Base-by-base conservation (phyloP, 345 rosid genomes). In the Eucalyptus sp. region DNA sequence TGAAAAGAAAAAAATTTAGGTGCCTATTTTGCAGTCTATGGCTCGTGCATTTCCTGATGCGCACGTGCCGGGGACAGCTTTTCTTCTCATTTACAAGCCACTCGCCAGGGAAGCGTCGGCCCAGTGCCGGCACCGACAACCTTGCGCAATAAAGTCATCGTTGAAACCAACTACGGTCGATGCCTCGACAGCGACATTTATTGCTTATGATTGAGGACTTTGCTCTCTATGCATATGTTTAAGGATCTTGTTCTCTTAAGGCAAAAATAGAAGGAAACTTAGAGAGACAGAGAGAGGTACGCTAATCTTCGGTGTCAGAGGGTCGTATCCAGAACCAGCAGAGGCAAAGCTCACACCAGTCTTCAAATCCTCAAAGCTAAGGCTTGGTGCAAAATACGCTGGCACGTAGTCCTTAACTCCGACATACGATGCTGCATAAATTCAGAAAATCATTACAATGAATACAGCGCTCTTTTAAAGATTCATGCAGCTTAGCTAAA, bases 261-360 rank as follows among this genome's bases (percentile, higher is more conserved):
- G 29, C 84, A 37, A 76, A 20, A 20, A 18, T 17, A 76, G 48
- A 76, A 33, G 66, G 25, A 68, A 49, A 50, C 51, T 85, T 50
- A 49, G 66, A 86, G 50, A 66, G 48, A 20, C 60, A 87, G 91
- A 90, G 86, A 89, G 88, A 86, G 20, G 10, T 56, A 97, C 99
- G 46, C 90, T 80, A 54, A 95, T 51, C 87, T 79, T 50, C 13
- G 99, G 94, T 31, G 99, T 97, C 33, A 97, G 93, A 31, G 98
- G 97, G 88, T 97, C 98, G 76, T 88, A 96, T 86, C 99, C 99
- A 54, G 95, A 91, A 50, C 96, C 99, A 62, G 99, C 99, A 3
- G 99, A 97, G 50, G 99, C 99, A 88, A 97, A 96, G 89, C 97
- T 94, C 85, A 97, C 99, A 88, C 99, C 99, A 13, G 92, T 94